A percentile compares a stretch with the other conserved stretches of the same genome.
Evolutionary conservation across 192 early-diverging fungal genomes (phyloP).

Genomic region (Backusella luteola): DNA sequence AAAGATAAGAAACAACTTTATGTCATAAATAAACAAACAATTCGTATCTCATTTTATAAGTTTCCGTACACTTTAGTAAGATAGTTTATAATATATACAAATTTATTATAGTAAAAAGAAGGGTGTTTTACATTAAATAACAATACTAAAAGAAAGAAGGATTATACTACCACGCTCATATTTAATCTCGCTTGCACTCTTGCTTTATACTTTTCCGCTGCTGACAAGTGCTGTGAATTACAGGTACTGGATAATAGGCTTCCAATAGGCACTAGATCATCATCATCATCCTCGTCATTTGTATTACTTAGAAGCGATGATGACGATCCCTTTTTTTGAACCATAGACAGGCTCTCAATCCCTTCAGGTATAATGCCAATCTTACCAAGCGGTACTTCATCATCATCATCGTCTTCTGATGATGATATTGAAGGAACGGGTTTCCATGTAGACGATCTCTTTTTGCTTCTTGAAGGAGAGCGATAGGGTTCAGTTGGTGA

Average conservation of each 20-base stretch:
- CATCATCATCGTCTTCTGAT: background rate
- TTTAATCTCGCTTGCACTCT: background rate
- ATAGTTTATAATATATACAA: background rate
- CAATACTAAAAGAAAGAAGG: background rate
- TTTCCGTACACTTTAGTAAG: background rate
- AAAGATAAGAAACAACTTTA: background rate
- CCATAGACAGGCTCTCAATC: background rate
- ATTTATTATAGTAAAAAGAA: background rate
- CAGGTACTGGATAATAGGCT: background rate
- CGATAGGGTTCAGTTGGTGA: background rate
- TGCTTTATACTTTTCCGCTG: background rate
- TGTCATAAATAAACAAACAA: background rate
- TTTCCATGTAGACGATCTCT: background rate
- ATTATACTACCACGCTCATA: background rate
- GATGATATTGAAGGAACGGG: background rate
- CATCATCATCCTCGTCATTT: background rate
- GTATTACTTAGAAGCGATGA: background rate
- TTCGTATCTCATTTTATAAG: background rate
- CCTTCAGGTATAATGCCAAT: background rate
- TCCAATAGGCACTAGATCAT: background rate
- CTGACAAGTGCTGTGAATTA: background rate
- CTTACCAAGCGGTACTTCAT: background rate
- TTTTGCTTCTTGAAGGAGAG: background rate
- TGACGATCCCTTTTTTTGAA: background rate
- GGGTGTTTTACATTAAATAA: background rate